Evolutionary conservation across 78 protist species (phyloP).

Genomic region (Dictyostelium firmibasis): DNA sequence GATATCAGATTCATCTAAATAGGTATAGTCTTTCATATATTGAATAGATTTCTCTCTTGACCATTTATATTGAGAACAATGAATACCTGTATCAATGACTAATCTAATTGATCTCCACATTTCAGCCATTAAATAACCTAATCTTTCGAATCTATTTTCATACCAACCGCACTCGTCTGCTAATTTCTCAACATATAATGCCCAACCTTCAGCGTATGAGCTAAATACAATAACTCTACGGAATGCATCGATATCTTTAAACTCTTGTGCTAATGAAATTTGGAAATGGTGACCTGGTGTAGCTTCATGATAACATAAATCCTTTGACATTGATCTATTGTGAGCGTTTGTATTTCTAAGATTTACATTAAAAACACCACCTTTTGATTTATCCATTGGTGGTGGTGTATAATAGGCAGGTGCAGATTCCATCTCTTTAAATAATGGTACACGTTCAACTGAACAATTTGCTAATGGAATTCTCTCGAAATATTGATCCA

Average conservation of each 20-base stretch:
- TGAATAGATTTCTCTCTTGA: slow-evolving; percentile 51
- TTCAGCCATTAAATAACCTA: slow-evolving; percentile 42
- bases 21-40: slow-evolving; percentile 26
- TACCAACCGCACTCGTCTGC: slow-evolving; percentile 62
- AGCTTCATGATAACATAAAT: slow-evolving; percentile 43
- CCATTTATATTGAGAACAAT: slow-evolving; percentile 43
- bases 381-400: slow-evolving; percentile 32
- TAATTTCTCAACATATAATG: slow-evolving; percentile 25
- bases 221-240: slow-evolving; percentile 24
- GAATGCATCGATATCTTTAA: slow-evolving; percentile 16
- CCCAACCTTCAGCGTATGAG: slow-evolving; percentile 76
- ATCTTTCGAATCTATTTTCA: slow-evolving; percentile 19
- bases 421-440: slow-evolving; percentile 25
- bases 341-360: slow-evolving; percentile 32
- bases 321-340: neutral
- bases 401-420: slow-evolving; percentile 46
- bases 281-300: slow-evolving; percentile 60
- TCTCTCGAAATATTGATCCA: neutral
- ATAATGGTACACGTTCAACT: slow-evolving; percentile 43
- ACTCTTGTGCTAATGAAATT: slow-evolving; percentile 6
- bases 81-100: slow-evolving; percentile 63
- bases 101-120: slow-evolving; percentile 45
- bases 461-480: neutral
- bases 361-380: slow-evolving; percentile 20
- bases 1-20: neutral